These are phyloP conservation scores for Wickerhamiella kurtzmanii DNA, from an alignment of 805 yeast genomes.

Conservation along the genomic window DNA sequence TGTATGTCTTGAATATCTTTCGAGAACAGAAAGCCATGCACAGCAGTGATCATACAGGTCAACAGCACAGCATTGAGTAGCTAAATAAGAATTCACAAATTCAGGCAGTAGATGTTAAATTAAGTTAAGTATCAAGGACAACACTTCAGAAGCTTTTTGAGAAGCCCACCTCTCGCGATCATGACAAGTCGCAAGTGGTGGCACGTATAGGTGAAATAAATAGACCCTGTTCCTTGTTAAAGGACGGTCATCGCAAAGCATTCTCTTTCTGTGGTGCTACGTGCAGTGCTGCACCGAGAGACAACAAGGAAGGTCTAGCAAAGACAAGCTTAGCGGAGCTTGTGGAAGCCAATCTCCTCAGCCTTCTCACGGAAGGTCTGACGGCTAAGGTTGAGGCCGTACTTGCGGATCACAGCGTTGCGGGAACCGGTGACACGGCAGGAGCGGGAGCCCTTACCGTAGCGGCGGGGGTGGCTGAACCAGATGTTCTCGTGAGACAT, in stretches of 20 bases:
- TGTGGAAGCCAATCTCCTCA: constrained; percentile 96
- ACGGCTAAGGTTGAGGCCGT: constrained; percentile 99
- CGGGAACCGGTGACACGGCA: constrained; percentile 99
- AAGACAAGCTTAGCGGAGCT: constrained; percentile 63
- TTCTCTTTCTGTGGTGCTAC: neutral
- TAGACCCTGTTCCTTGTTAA: neutral
- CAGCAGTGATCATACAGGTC: too few relatives aligned
- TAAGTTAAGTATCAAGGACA: neutral
- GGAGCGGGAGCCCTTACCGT: constrained; percentile 99
- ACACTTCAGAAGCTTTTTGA: neutral
- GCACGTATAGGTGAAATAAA: neutral
- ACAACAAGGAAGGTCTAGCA: too few relatives aligned
- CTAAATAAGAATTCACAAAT: too few relatives aligned
- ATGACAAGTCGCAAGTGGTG: too few relatives aligned
- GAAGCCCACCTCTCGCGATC: too few relatives aligned
- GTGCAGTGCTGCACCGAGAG: neutral
- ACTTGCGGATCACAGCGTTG: constrained; percentile 98
- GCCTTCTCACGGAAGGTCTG: constrained; percentile 99
- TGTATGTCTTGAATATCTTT: too few relatives aligned
- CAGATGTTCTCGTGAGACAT: constrained; percentile 99
- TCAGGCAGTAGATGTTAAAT: too few relatives aligned
- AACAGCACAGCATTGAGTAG: neutral
- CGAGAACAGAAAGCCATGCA: too few relatives aligned
- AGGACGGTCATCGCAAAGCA: neutral
- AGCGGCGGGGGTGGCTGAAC: constrained; percentile 99